Percentiles rank a stretch among this genome's conserved stretches.
Conservation (phyloP, 495 filamentous ascomycete species). For the Lasiosphaeria ovina region DNA sequence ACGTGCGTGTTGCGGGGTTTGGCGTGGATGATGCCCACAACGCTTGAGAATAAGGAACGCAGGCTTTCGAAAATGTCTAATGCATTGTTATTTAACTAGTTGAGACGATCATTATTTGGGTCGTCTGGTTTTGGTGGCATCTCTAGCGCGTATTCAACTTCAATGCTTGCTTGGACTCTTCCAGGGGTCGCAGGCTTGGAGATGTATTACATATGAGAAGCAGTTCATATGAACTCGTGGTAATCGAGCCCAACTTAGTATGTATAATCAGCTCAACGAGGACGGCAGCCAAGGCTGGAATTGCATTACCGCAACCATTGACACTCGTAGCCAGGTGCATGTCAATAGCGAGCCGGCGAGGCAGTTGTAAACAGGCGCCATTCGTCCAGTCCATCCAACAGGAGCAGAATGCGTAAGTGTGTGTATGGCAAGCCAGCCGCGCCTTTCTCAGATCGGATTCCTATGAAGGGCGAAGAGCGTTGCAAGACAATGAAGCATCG, state of each 20-base stretch:
- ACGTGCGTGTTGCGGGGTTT: constrained; percentile 14
- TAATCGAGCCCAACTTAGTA: background rate
- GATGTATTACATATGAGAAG: constrained; percentile 5
- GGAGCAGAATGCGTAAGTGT: no score
- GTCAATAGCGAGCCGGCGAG: no score
- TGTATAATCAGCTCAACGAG: no score
- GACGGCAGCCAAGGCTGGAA: no score
- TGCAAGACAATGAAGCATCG: no score
- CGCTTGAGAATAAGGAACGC: background rate
- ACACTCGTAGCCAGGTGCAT: no score
- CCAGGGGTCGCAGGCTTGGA: background rate
- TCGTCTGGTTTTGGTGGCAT: background rate
- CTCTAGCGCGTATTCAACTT: background rate
- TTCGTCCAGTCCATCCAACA: no score
- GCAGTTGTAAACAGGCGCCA: no score
- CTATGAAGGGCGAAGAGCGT: no score
- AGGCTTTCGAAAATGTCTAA: background rate
- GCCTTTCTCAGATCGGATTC: no score
- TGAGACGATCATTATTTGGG: background rate
- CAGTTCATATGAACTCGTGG: constrained; percentile 3
- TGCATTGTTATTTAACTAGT: background rate
- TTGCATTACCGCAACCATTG: no score
- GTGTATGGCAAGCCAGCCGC: no score
- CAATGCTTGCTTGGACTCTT: background rate
- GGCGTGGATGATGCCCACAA: constrained; percentile 3